These are phyloP conservation scores for Colletotrichum sp. DNA, from an alignment of 2,329 filamentous ascomycete species.

Conservation along the genomic window DNA sequence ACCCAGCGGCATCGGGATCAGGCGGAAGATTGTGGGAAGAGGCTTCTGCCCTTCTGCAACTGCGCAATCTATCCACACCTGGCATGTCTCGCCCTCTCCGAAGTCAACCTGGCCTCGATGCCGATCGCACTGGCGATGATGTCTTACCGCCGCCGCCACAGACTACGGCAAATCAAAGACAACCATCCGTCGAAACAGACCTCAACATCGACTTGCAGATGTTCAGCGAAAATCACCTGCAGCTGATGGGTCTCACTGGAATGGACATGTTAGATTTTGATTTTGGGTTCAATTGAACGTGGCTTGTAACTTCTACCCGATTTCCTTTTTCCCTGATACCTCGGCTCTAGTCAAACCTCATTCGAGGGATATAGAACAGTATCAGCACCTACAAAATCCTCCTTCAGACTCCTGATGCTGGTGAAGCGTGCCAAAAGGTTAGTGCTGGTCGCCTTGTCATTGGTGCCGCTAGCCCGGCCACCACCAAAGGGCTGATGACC, in stretches of 20 bases:
- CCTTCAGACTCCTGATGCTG: conserved; percentile 72
- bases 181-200: neutral
- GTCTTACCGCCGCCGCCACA: neutral
- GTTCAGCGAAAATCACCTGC: conserved; percentile 24
- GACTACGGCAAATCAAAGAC: neutral
- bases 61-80: neutral
- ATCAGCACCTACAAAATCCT: conserved; percentile 72
- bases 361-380: conserved; percentile 76
- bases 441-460: conserved; percentile 74
- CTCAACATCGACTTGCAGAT: neutral
- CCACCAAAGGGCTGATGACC: conserved; percentile 77
- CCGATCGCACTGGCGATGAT: neutral
- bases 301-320: neutral
- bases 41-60: neutral
- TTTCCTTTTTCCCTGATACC: rapidly evolving
- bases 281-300: neutral
- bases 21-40: neutral
- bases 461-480: conserved; percentile 70
- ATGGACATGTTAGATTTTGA: conserved; percentile 27
- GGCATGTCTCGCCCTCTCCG: neutral
- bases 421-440: conserved; percentile 71
- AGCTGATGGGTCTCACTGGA: conserved; percentile 27
- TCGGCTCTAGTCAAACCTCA: conserved; percentile 50
- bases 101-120: neutral
- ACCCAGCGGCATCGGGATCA: neutral